Evolutionary conservation across 441 rosid species (phyloP).

Genomic region (Gossypium laxum): DNA sequence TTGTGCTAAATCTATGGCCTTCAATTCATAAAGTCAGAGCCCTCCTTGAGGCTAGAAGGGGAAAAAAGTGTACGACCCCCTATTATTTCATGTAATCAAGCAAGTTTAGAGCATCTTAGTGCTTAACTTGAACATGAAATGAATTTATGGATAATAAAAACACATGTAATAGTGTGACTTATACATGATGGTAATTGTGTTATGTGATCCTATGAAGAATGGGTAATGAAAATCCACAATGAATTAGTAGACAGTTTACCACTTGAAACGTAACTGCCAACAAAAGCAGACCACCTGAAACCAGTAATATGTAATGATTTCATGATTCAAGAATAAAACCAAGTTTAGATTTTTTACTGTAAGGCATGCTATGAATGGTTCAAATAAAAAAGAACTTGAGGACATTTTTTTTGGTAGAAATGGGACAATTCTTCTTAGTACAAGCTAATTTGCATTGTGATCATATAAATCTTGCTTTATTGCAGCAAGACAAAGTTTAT

Average conservation of each 20-base stretch:
- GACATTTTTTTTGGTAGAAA: neutral
- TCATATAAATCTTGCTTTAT: neutral
- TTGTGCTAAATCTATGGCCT: neutral
- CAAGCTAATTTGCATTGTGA: neutral
- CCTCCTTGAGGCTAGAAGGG: neutral
- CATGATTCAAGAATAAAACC: neutral
- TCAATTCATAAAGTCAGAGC: slow-evolving; percentile 3
- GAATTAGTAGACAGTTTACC: neutral
- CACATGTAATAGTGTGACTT: neutral
- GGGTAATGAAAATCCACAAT: neutral
- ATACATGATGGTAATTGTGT: neutral
- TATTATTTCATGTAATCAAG: neutral
- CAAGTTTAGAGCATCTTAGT: neutral
- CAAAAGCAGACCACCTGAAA: neutral
- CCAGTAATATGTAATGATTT: neutral
- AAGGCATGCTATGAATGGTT: neutral
- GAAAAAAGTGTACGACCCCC: neutral
- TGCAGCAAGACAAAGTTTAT: slow-evolving; percentile 7
- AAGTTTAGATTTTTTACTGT: neutral
- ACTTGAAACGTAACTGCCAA: neutral
- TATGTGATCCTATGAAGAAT: neutral
- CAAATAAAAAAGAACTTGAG: neutral
- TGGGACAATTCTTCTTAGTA: neutral
- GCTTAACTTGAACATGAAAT: neutral
- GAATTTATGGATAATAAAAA: neutral